phyloP scores from a whole-genome alignment of 805 yeast species.

The Hanseniaspora hatyaiensis region DNA sequence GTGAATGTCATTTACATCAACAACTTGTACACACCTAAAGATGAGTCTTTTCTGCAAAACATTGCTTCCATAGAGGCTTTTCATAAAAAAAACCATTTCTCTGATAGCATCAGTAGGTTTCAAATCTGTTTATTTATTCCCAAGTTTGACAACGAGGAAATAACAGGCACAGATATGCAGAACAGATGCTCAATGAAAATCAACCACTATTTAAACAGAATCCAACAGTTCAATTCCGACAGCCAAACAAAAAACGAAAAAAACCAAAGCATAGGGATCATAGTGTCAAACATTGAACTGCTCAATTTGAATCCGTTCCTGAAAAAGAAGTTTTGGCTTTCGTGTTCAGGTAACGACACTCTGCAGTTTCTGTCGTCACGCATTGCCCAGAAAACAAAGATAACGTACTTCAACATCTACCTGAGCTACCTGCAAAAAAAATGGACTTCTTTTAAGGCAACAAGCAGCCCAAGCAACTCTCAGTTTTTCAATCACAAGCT shows the following conservation, averaged over 20 bases:
- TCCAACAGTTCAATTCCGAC: conserved; percentile 7
- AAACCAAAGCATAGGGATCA: conserved; percentile 6
- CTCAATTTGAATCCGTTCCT: conserved; percentile 8
- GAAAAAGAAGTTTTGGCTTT: conserved; percentile 14
- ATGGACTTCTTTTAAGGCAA: background rate
- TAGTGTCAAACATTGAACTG: conserved; percentile 8
- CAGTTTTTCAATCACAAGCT: conserved; percentile 35
- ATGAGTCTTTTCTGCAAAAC: conserved; percentile 11
- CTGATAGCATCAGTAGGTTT: background rate
- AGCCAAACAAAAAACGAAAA: background rate
- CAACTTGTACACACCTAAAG: conserved; percentile 6
- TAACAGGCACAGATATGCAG: conserved; percentile 11
- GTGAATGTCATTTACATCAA: conserved; percentile 9
- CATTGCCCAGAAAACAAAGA: background rate
- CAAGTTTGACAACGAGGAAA: conserved; percentile 2
- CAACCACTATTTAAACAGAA: conserved; percentile 4
- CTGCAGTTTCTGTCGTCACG: background rate
- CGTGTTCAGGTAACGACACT: background rate
- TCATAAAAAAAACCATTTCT: background rate
- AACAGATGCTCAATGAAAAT: conserved; percentile 14
- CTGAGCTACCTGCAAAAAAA: background rate
- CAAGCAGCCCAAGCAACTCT: background rate
- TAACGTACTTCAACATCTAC: background rate
- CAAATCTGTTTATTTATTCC: conserved; percentile 11
- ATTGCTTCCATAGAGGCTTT: background rate